These are phyloP conservation scores for Saccharomyces cerevisiae DNA, from an alignment of 805 yeast species.

Conservation along the genomic window DNA sequence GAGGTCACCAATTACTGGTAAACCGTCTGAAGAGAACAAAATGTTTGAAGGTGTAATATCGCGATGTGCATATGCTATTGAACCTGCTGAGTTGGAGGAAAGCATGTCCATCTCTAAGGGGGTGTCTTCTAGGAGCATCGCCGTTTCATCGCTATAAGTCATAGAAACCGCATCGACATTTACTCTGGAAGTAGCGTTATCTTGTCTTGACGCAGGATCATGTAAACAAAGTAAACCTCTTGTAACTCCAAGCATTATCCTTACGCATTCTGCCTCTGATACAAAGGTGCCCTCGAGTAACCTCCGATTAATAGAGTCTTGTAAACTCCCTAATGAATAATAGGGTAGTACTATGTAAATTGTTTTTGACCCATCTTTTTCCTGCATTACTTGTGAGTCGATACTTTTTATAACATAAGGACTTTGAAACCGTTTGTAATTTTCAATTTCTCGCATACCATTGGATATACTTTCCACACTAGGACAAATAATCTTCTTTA, in stretches of 20 bases:
- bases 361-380: constrained; percentile 69
- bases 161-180: constrained; percentile 12
- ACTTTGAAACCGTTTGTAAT: constrained; percentile 59
- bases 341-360: constrained; percentile 76
- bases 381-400: constrained; percentile 66
- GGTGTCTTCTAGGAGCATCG: constrained; percentile 13
- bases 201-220: constrained; percentile 17
- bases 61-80: constrained; percentile 57
- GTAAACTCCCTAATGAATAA: constrained; percentile 64
- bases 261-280: constrained; percentile 55
- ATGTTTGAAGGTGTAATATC: constrained; percentile 88
- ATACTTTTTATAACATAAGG: constrained; percentile 62
- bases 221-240: constrained; percentile 75
- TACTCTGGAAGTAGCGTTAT: constrained; percentile 6
- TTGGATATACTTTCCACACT: constrained; percentile 55
- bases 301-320: constrained; percentile 64
- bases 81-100: constrained; percentile 3
- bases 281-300: constrained; percentile 46
- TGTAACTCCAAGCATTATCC: constrained; percentile 59
- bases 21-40: constrained; percentile 65
- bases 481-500: constrained; percentile 82
- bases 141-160: constrained; percentile 24
- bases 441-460: constrained; percentile 72
- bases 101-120: constrained; percentile 12
- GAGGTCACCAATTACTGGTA: constrained; percentile 74